Conservation (phyloP, 2,329 filamentous ascomycete genomes). For the Pseudonectria buxi region DNA sequence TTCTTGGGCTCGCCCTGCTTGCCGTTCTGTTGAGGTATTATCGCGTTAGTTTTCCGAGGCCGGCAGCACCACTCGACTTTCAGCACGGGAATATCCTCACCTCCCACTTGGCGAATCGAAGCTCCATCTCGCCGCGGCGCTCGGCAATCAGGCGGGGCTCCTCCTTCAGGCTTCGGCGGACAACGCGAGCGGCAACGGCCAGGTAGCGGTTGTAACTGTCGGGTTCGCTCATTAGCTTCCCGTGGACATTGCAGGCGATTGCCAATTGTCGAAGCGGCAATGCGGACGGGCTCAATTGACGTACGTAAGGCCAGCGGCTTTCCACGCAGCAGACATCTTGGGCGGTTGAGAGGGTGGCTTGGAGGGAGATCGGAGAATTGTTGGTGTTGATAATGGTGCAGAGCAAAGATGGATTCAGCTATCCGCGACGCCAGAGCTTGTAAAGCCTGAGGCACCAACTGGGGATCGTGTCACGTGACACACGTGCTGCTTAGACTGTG, state of each 20-base stretch:
- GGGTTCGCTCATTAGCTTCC: constrained; percentile 28
- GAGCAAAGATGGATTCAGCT: no score
- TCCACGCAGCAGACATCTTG: constrained; percentile 97
- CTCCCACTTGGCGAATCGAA: constrained; percentile 92
- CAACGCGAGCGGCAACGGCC: constrained; percentile 84
- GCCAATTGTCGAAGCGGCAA: constrained; percentile 10
- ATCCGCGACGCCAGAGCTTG: not conserved
- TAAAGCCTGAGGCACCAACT: constrained; percentile 25
- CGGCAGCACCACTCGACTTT: constrained; percentile 1
- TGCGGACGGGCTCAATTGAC: constrained; percentile 34
- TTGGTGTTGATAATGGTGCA: constrained; percentile 26
- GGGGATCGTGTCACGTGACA: not conserved
- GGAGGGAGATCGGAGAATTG: constrained; percentile 14
- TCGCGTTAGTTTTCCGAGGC: constrained; percentile 17
- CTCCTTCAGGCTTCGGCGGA: constrained; percentile 96
- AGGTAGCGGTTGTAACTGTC: constrained; percentile 99
- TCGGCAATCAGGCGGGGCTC: constrained; percentile 81
- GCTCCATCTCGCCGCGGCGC: constrained; percentile 81
- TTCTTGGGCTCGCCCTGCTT: constrained; percentile 85
- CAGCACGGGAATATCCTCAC: constrained; percentile 48
- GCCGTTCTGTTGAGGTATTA: constrained; percentile 65
- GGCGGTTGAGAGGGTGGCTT: constrained; percentile 33
- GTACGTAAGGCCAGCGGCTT: constrained; percentile 94
- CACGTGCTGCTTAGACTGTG: no score
- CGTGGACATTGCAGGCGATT: constrained; percentile 1